Percentiles rank a stretch among this genome's conserved stretches.
These are phyloP conservation scores for Acidomyces sp. DNA, from an alignment of 495 filamentous ascomycete species.

Conservation along the genomic window DNA sequence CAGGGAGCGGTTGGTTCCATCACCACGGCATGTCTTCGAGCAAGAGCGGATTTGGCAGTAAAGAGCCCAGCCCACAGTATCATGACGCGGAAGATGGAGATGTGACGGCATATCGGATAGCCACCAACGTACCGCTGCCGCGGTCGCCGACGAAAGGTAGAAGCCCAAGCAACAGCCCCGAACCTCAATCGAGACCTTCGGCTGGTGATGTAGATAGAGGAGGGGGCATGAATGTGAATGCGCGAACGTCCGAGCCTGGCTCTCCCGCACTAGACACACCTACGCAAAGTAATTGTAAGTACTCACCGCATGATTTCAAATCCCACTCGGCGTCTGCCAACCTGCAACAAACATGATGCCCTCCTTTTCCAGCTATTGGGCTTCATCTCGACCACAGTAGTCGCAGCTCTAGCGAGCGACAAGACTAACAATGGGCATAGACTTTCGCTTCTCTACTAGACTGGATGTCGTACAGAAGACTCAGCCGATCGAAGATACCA, in stretches of 20 bases:
- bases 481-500: conserved; percentile 67
- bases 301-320: not conserved
- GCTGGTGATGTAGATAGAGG: conserved; percentile 13
- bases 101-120: conserved; percentile 34
- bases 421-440: conserved; percentile 38
- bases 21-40: conserved; percentile 37
- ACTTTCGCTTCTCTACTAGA: conserved; percentile 72
- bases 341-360: not conserved
- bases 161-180: conserved; percentile 25
- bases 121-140: conserved; percentile 41
- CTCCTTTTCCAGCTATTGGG: conserved; percentile 12
- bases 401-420: conserved; percentile 27
- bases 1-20: conserved; percentile 48
- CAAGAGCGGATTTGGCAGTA: conserved; percentile 23
- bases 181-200: conserved; percentile 12
- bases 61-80: conserved; percentile 40
- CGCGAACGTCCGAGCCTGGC: not conserved
- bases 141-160: conserved; percentile 40
- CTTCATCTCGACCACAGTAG: too few species aligned
- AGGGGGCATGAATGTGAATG: conserved; percentile 9
- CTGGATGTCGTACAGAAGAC: conserved; percentile 79
- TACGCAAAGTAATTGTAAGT: conserved; percentile 20
- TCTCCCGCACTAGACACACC: conserved; percentile 2
- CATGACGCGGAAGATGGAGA: conserved; percentile 43
- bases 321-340: not conserved